These are phyloP conservation scores for Pascua sp. DNA, from an alignment of 1,284 basidiomycete species.

Conservation along the genomic window DNA sequence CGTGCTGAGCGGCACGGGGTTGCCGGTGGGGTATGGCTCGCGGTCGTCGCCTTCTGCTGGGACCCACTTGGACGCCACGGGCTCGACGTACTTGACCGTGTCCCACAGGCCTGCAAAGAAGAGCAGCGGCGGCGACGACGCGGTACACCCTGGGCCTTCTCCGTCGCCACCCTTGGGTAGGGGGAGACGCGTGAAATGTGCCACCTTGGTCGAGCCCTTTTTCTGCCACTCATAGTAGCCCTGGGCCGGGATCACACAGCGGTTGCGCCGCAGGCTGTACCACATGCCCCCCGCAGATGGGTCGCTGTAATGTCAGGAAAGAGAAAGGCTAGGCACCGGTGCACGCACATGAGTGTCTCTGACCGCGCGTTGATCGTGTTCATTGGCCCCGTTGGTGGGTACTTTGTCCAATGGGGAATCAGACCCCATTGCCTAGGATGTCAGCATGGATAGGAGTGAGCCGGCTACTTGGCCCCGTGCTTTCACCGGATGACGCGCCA, in stretches of 20 bases:
- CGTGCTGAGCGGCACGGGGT: constrained; percentile 64
- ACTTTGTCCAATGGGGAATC: constrained; percentile 76
- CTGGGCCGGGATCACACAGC: constrained; percentile 74
- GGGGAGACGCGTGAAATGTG: constrained; percentile 69
- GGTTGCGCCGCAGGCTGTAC: constrained; percentile 69
- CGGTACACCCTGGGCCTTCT: constrained; percentile 13
- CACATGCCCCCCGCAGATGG: constrained; percentile 63
- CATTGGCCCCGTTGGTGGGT: constrained; percentile 61
- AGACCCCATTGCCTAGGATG: constrained; percentile 80
- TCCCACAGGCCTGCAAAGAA: constrained; percentile 88
- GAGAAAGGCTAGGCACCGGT: constrained; percentile 36
- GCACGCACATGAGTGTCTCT: constrained; percentile 68
- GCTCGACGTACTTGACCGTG: constrained; percentile 55
- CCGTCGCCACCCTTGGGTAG: constrained; percentile 5
- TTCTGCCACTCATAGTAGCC: constrained; percentile 91
- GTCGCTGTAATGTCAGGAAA: constrained; percentile 26
- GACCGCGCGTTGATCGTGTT: constrained; percentile 86
- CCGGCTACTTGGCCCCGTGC: too few relatives aligned
- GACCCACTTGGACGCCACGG: constrained; percentile 24
- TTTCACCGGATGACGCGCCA: not conserved
- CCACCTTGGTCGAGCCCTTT: constrained; percentile 70
- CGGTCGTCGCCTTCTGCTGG: constrained; percentile 26
- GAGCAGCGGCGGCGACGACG: constrained; percentile 63
- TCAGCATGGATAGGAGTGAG: not conserved
- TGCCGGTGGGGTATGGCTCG: constrained; percentile 50